Base-by-base conservation (phyloP, 2,329 filamentous ascomycete genomes). In the Calonectria naviculata region DNA sequence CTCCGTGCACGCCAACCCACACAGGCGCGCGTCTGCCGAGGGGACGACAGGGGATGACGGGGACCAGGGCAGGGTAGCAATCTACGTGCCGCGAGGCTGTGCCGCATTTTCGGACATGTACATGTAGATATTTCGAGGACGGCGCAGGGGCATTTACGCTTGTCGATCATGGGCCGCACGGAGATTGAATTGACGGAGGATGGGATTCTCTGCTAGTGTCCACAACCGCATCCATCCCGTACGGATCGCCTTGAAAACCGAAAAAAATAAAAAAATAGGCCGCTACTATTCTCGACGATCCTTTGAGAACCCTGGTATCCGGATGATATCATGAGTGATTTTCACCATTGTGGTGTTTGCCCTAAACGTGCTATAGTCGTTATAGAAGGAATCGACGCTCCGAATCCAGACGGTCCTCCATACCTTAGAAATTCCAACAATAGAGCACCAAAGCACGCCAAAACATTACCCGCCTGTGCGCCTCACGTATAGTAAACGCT, bases 81-180 rank as follows among this genome's bases (percentile, higher is more conserved):
- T 70, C 67, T 65, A 49, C 38, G 17, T 70, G 62, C 67, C 52
- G 61, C 67, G 34, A 70, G 67, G 67, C 67, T 70, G 61, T 70
- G 67, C 28, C 29, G 38, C 47, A 41, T 47, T 49, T 29, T 60
- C 64, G 64, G 52, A 60, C 41, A 60, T 36, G 34, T 36, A 36
- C 34, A n/a, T 36, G 63, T 26, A 34, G 58, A 64, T 56, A 64
- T 68, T 61, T 68, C 56, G 58, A 63, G 58, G 46, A 68, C 56
- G 58, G 56, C 66, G 60, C 58, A 62, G 66, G 31, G 36, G 6
- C 5, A 21, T 63, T 38, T 42, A 24, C 41, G 41, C 46, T 41
- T 38, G 44, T 60, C 24, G 56, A 60, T 46, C 42, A 28, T 29
- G 24, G 46, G 31, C 62, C 62, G 46, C 15, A 65, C 63, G 63